Base-by-base conservation (phyloP, 345 rosid species). In the Rhizophora mangle region DNA sequence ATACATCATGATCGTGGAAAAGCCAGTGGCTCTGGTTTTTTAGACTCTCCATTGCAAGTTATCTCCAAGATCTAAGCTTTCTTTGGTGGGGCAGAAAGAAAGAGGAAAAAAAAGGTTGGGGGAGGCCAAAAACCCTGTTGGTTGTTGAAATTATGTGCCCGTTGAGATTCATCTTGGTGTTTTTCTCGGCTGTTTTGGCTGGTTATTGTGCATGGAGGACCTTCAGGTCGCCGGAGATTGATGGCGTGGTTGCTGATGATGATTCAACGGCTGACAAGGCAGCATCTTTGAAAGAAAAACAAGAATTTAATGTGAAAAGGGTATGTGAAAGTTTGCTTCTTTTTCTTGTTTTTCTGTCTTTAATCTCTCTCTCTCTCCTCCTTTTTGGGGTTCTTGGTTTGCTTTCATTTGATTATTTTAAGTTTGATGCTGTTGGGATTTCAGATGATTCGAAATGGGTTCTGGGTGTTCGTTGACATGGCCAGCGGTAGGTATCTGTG, bases 121-220 rank as follows among this genome's bases (percentile, higher is more conserved):
- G 4, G 13, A 43, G 49, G 3, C 3, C 16, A 15, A 13, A 43
- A 43, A 0, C 18, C 49, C 49, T 0, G 16, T 43, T 43, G 49
- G 10, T 49, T 49, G 22, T 36, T 24, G n/a, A 18, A 22, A 51
- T 21, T 3, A 76, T 76, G 80, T 76, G 80, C 21, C 80, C 80
- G 63, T 8, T 76, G 27, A 55, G 80, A 22, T 76, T 76, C 62
- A 72, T 76, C 26, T 20, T 76, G 70, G 70, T 78, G 56, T 60
- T 78, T 65, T 72, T 71, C 66, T 63, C 69, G 0, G 72, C 65
- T 13, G 43, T 71, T 47, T 51, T 69, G 55, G 77, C 79, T 15
- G 79, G 71, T 18, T 67, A 72, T 30, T 20, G 52, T 55, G 97
- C 98, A 0, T 91, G 96, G 98, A 91, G 80, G 76, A 84, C 95